Evolutionary conservation across 1,139 yeast species (phyloP).

Genomic region (Zygotorulaspora mrakii): DNA sequence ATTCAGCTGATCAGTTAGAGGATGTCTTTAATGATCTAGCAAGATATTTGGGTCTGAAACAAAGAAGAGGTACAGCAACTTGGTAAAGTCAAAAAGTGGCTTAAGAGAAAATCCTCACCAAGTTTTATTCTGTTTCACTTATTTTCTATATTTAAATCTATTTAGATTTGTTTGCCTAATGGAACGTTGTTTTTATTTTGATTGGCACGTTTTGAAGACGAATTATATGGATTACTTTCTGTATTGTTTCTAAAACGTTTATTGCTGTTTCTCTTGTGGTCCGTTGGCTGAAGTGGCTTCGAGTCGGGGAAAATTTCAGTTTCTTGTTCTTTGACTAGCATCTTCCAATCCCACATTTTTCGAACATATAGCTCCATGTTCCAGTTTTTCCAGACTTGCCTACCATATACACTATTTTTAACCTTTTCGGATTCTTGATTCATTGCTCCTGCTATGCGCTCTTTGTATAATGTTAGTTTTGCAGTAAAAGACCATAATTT

Average conservation of each 20-base stretch:
- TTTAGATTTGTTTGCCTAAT: not conserved
- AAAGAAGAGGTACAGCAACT: conserved; percentile 49
- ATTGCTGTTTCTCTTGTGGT: conserved; percentile 1
- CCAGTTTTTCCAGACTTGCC: conserved; percentile 96
- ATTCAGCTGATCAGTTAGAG: conserved; percentile 45
- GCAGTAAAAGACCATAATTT: conserved; percentile 75
- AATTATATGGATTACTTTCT: not conserved
- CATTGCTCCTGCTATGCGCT: conserved; percentile 73
- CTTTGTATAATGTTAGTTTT: conserved; percentile 78
- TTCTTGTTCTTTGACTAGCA: conserved; percentile 67
- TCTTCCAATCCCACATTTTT: conserved; percentile 81
- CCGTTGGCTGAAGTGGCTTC: conserved; percentile 30
- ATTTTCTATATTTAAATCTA: not conserved
- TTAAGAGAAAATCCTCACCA: too few relatives aligned
- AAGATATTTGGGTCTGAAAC: conserved; percentile 60
- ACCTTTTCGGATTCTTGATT: conserved; percentile 59
- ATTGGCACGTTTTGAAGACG: conserved; percentile 11
- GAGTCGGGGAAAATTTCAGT: conserved; percentile 44
- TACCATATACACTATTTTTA: conserved; percentile 82
- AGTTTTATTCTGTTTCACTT: too few relatives aligned
- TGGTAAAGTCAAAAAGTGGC: too few relatives aligned
- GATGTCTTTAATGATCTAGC: conserved; percentile 62
- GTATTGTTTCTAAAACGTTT: conserved; percentile 10
- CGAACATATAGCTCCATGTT: conserved; percentile 43
- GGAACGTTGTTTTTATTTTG: not conserved